Base-by-base conservation (phyloP, 1,139 yeast species). In the Ogataea hybrid region DNA sequence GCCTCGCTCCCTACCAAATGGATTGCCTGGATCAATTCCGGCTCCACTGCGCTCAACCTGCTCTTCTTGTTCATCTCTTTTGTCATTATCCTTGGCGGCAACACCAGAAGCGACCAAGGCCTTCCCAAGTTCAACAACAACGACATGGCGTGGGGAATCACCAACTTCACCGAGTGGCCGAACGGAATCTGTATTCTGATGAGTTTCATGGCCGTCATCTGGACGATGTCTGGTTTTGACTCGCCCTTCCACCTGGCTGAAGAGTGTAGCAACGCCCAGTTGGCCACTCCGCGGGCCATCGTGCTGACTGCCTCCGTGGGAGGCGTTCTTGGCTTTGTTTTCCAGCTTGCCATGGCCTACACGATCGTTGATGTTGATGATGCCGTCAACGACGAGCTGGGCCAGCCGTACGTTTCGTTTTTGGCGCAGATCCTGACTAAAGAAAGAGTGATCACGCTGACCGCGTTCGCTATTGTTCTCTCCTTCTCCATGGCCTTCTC, bases 191-290 rank as follows among this genome's bases (percentile, higher is more conserved):
- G 84, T 21, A 68, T 80, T 58, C 64, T 81, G 46, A 70, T 78
- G 73, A 69, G 79, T 15, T 81, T 81, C 59, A 64, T 80, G 56
- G 82, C 87, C 21, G 81, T 76, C 39, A 78, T 81, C 55, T 83
- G 89, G 89, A 78, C 84, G 27, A 81, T 82, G 84, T 75, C 84
- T 35, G 89, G 89, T 16, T 82, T 79, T 55, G 90, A 83, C 58
- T 76, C 85, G 16, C 85, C 89, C 0, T 82, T 81, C 68, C 89
- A 83, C 56, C 65, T 83, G 42, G 73, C 86, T 14, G 92, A 83
- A 61, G 88, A 82, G 57, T 79, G 85, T 55, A 67, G 81, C 32
- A 80, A 81, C 58, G 85, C 88, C 8, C 63, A 59, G 43, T 27
- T 54, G 14, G 67, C 84, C 4, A 79, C 83, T 7, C 88, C 89